A percentile compares a stretch with the other conserved stretches of the same genome.
phyloP scores from a whole-genome alignment of 106 monocot species.

The Posidonia australis region DNA sequence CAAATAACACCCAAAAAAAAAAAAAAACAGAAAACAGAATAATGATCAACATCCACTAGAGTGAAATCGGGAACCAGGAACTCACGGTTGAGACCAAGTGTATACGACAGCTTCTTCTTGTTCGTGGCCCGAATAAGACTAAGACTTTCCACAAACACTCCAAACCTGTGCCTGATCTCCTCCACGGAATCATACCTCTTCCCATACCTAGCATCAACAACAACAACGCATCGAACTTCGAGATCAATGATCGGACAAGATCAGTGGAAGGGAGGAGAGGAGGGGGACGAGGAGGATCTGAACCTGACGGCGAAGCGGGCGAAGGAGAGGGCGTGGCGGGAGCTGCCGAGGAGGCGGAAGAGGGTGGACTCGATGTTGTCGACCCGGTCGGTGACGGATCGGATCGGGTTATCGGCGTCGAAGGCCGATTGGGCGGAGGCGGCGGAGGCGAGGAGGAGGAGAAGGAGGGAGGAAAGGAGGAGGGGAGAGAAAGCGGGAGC shows the following conservation, averaged over 20 bases:
- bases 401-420: conserved; percentile 41
- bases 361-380: conserved; percentile 32
- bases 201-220: conserved; percentile 30
- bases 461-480: conserved; percentile 10
- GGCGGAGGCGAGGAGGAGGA: conserved; percentile 13
- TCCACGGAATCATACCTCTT: conserved; percentile 53
- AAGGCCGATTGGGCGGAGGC: conserved; percentile 17
- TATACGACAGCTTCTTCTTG: conserved; percentile 39
- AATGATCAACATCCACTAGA: not conserved
- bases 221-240: not conserved
- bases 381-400: conserved; percentile 38
- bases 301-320: conserved; percentile 61
- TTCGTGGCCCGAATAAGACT: conserved; percentile 50
- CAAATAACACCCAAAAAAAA: not conserved
- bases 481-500: conserved; percentile 11
- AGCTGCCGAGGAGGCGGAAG: conserved; percentile 42
- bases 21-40: no score
- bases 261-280: no score
- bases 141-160: conserved; percentile 46
- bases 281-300: not conserved
- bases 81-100: conserved; percentile 78
- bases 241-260: not conserved
- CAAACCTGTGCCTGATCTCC: conserved; percentile 51
- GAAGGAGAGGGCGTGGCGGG: conserved; percentile 54
- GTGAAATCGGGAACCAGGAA: not conserved